These are phyloP conservation scores for Trametes villosa DNA, from an alignment of 768 basidiomycete species.

Conservation along the genomic window DNA sequence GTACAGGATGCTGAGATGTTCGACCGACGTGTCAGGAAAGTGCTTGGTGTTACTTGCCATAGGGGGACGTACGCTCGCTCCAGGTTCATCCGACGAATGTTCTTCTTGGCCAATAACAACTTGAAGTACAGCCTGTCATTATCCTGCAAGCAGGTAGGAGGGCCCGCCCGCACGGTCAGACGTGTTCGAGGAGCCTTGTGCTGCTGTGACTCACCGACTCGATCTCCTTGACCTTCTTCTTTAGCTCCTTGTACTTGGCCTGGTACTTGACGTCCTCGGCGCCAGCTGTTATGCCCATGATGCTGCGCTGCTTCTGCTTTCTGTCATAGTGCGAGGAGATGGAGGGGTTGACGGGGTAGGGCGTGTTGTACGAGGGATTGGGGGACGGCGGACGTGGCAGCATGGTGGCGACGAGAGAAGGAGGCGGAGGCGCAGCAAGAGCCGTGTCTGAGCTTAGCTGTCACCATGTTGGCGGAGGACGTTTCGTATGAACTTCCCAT, in stretches of 20 bases:
- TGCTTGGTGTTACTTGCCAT: conserved; percentile 5
- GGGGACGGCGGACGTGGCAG: conserved; percentile 55
- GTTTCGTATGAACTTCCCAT: conserved; percentile 38
- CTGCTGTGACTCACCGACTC: conserved; percentile 61
- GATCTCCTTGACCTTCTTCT: conserved; percentile 86
- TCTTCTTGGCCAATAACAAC: conserved; percentile 76
- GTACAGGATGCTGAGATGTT: conserved; percentile 64
- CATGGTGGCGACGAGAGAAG: conserved; percentile 58
- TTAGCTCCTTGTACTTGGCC: conserved; percentile 86
- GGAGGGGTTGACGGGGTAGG: conserved; percentile 5
- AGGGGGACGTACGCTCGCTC: conserved; percentile 76
- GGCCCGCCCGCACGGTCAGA: conserved; percentile 6
- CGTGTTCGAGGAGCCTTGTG: not conserved
- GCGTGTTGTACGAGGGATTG: conserved; percentile 31
- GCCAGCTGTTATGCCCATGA: conserved; percentile 67
- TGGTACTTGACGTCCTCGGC: conserved; percentile 88
- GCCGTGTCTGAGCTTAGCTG: conserved; percentile 27
- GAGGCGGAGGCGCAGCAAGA: conserved; percentile 35
- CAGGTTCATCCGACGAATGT: conserved; percentile 84
- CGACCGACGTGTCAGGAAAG: conserved; percentile 13
- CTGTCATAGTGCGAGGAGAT: conserved; percentile 15
- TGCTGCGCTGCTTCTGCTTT: conserved; percentile 25
- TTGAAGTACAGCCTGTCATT: conserved; percentile 89
- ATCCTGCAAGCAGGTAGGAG: conserved; percentile 52
- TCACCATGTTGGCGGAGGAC: conserved; percentile 42